phyloP scores from a whole-genome alignment of 306 rosid species.

The Lathyrus sativus region DNA sequence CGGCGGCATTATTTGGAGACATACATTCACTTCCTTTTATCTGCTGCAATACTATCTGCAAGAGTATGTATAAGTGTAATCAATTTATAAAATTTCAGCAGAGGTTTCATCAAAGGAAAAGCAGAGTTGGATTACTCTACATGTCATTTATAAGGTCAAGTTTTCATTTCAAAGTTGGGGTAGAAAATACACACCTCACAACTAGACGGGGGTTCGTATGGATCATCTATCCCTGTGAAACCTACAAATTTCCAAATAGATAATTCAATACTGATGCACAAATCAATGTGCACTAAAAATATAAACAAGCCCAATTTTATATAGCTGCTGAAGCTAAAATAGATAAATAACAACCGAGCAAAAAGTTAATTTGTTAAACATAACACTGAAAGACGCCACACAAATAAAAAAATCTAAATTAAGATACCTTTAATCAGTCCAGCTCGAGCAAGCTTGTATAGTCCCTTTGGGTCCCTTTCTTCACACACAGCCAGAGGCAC shows the following conservation, averaged over 20 bases:
- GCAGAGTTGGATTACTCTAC: not conserved
- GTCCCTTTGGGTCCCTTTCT: slow-evolving; percentile 92
- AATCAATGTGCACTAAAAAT: not conserved
- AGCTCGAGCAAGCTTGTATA: slow-evolving; percentile 88
- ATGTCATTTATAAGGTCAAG: slow-evolving; percentile 6
- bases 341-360: not conserved
- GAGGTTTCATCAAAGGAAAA: slow-evolving; percentile 27
- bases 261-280: slow-evolving; percentile 7
- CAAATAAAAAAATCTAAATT: slow-evolving; percentile 5
- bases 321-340: slow-evolving; percentile 11
- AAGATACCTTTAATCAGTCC: slow-evolving; percentile 83
- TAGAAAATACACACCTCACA: slow-evolving; percentile 66
- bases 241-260: slow-evolving; percentile 58
- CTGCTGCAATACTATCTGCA: slow-evolving; percentile 71
- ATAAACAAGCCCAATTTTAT: slow-evolving; percentile 5
- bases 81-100: slow-evolving; percentile 12
- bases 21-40: slow-evolving; percentile 51
- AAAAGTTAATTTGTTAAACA: slow-evolving; percentile 1
- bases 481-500: slow-evolving; percentile 85
- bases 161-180: slow-evolving; percentile 15
- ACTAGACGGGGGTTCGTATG: slow-evolving; percentile 73
- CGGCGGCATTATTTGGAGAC: slow-evolving; percentile 59
- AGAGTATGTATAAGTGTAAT: slow-evolving; percentile 20
- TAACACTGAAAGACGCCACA: slow-evolving; percentile 21
- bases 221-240: slow-evolving; percentile 90